These are phyloP conservation scores for Xerocomellus dryophilus DNA, from an alignment of 768 basidiomycete genomes.

Conservation along the genomic window DNA sequence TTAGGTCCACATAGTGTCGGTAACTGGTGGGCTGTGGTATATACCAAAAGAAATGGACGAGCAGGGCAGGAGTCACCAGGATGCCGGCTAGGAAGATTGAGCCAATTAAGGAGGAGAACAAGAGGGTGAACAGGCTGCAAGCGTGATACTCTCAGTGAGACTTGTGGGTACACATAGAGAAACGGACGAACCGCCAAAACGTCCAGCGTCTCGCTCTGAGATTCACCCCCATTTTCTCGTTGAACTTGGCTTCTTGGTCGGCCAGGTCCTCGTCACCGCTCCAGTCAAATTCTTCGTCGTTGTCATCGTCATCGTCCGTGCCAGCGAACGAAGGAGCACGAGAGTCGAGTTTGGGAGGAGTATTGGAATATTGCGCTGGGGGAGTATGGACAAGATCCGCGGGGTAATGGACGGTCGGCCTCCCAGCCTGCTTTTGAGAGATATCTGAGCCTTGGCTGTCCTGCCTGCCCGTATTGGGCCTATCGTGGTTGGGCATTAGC, in stretches of 20 bases:
- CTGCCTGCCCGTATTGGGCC: constrained; percentile 3
- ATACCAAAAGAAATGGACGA: constrained; percentile 72
- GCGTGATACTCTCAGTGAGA: background rate
- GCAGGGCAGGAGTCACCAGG: constrained; percentile 57
- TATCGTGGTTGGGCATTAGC: constrained; percentile 20
- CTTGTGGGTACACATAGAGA: background rate
- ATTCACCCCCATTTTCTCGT: constrained; percentile 52
- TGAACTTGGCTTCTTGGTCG: constrained; percentile 66
- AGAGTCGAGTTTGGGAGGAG: constrained; percentile 35
- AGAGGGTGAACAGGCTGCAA: constrained; percentile 53
- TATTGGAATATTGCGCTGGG: constrained; percentile 22
- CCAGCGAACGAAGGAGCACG: constrained; percentile 44
- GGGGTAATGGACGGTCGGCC: constrained; percentile 53
- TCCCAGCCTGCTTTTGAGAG: constrained; percentile 17
- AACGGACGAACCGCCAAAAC: constrained; percentile 46
- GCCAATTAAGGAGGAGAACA: constrained; percentile 73
- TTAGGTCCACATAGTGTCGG: constrained; percentile 60
- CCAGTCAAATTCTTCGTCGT: constrained; percentile 66
- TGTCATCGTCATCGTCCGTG: constrained; percentile 60
- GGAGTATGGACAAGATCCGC: constrained; percentile 36
- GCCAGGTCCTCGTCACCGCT: constrained; percentile 73
- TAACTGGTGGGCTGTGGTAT: constrained; percentile 53
- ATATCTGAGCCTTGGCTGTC: constrained; percentile 14
- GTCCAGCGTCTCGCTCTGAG: constrained; percentile 48
- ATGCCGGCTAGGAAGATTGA: constrained; percentile 63